These are phyloP conservation scores for Globisporangium heterothallicum DNA, from an alignment of 352 stramenopile species.

Conservation along the genomic window DNA sequence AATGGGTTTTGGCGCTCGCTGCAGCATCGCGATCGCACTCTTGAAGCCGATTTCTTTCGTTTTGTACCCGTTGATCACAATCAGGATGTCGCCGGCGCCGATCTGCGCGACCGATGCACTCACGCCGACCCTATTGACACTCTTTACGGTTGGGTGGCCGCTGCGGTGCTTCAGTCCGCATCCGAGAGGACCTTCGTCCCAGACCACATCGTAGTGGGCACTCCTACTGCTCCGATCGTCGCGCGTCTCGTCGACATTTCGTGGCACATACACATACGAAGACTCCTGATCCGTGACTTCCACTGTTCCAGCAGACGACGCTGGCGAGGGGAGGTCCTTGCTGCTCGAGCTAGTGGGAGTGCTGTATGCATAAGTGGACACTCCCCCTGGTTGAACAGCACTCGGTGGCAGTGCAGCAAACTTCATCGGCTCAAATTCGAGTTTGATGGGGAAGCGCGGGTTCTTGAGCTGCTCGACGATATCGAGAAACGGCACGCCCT, in stretches of 20 bases:
- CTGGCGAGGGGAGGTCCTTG: constrained; percentile 9
- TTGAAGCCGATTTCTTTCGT: constrained; percentile 78
- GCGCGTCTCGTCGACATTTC: constrained; percentile 3
- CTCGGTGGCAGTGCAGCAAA: constrained; percentile 17
- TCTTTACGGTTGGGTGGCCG: constrained; percentile 62
- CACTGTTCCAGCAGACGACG: constrained; percentile 29
- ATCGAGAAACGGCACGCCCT: constrained; percentile 43
- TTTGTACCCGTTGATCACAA: constrained; percentile 68
- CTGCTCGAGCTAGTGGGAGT: too few relatives aligned
- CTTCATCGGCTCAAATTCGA: constrained; percentile 66
- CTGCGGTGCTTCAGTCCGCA: constrained; percentile 73
- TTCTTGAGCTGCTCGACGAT: constrained; percentile 63
- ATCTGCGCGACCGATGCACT: constrained; percentile 69
- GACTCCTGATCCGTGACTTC: constrained; percentile 14
- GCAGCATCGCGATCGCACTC: constrained; percentile 67
- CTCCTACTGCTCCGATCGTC: constrained; percentile 24
- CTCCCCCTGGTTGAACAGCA: not conserved
- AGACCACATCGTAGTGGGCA: constrained; percentile 71
- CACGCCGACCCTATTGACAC: constrained; percentile 48
- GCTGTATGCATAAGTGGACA: constrained; percentile 1
- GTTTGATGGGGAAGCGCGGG: constrained; percentile 53
- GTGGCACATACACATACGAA: constrained; percentile 9
- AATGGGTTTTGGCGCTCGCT: constrained; percentile 69
- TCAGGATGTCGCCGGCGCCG: constrained; percentile 52
- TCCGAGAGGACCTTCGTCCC: constrained; percentile 61